Evolutionary conservation across 768 basidiomycete genomes (phyloP).

Genomic region (Phylloporus sp.): DNA sequence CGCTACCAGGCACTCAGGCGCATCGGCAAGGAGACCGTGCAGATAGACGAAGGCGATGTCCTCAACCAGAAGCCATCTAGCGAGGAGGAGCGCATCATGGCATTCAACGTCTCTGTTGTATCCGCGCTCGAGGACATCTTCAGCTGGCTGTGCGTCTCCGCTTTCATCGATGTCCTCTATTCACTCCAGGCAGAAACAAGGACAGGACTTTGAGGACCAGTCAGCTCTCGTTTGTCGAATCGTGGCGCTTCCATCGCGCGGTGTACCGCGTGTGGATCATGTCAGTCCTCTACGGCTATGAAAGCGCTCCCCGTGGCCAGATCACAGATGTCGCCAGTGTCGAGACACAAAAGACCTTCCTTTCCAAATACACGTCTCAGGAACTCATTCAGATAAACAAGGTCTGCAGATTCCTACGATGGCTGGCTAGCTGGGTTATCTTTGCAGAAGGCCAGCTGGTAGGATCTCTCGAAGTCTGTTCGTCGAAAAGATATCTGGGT

Average conservation of each 20-base stretch:
- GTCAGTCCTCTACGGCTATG: constrained; percentile 6
- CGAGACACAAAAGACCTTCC: constrained; percentile 10
- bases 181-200: constrained; percentile 8
- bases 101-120: constrained; percentile 7
- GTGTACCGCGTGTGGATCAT: constrained; percentile 11
- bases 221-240: constrained; percentile 13
- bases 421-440: constrained; percentile 4
- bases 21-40: neutral
- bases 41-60: constrained; percentile 9
- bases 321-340: neutral
- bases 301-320: neutral
- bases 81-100: constrained; percentile 14
- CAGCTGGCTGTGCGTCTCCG: constrained; percentile 11
- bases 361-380: constrained; percentile 12
- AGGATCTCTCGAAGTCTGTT: constrained; percentile 13
- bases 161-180: neutral
- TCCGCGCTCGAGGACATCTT: constrained; percentile 16
- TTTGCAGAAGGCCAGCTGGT: constrained; percentile 1
- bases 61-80: constrained; percentile 10
- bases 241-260: constrained; percentile 10
- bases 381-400: constrained; percentile 17
- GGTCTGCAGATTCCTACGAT: constrained; percentile 4
- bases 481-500: neutral
- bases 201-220: constrained; percentile 8
- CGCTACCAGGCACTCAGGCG: constrained; percentile 3